Evolutionary conservation across 1,139 yeast genomes (phyloP).

Genomic region (Hansenula sp.): DNA sequence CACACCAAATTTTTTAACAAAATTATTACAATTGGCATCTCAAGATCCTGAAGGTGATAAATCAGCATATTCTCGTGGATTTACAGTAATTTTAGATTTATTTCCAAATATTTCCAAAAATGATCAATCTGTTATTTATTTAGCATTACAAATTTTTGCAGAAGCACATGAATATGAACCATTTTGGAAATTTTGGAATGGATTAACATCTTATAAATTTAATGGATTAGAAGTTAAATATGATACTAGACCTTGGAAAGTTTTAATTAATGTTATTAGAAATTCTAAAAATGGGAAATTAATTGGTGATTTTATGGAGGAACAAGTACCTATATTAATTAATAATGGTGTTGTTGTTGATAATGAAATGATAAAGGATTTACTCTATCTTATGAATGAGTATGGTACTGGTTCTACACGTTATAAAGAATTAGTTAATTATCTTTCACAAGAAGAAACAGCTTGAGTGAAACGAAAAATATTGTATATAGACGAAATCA

Average conservation of each 20-base stretch:
- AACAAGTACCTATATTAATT: slow-evolving; percentile 7
- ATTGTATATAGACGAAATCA: neutral
- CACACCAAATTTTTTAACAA: slow-evolving; percentile 9
- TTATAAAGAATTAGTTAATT: slow-evolving; percentile 10
- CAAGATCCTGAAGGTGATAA: slow-evolving; percentile 13
- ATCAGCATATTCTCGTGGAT: slow-evolving; percentile 1
- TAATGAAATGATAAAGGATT: slow-evolving; percentile 3
- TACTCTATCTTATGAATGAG: slow-evolving; percentile 7
- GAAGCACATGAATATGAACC: slow-evolving; percentile 10
- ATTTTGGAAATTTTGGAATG: slow-evolving; percentile 18
- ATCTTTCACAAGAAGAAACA: neutral
- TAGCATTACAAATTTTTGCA: slow-evolving; percentile 14
- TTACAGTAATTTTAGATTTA: slow-evolving; percentile 1
- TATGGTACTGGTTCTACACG: slow-evolving; percentile 10
- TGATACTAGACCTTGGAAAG: slow-evolving; percentile 25
- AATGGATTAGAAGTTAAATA: slow-evolving; percentile 5
- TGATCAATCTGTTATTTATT: slow-evolving; percentile 8
- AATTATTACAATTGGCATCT: slow-evolving; percentile 14
- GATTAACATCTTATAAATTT: slow-evolving; percentile 3
- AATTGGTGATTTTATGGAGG: slow-evolving; percentile 12
- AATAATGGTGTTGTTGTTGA: slow-evolving; percentile 3
- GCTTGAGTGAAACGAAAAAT: neutral
- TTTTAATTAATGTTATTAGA: slow-evolving; percentile 15
- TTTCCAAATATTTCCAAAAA: slow-evolving; percentile 9
- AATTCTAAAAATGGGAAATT: slow-evolving; percentile 12